Base-by-base conservation (phyloP, 2,329 filamentous ascomycete species). In the Stromatinia cepivora region DNA sequence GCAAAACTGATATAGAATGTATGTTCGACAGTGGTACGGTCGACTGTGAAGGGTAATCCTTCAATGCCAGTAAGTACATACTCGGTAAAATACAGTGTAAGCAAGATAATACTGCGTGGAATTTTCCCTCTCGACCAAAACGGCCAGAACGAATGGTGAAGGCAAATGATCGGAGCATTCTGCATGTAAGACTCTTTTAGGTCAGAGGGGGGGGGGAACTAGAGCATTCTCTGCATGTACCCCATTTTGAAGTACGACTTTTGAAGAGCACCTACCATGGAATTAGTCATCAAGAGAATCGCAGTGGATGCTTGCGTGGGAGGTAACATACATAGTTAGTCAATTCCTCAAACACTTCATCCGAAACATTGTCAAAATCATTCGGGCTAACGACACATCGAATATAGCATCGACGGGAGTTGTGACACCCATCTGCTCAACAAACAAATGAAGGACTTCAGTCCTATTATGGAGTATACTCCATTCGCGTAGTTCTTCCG, bases 31-130 rank as follows among this genome's bases (percentile, higher is more conserved):
- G 0, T 15, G 4, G 11, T 1, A 15, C 1, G 2, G 1, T 3
- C 2, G 22, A 0, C 3, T 1, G n/a, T 1, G 22, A 11, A 1
- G 4, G 8, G 0, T 46, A 1, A 3, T 8, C 15, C 1, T 8
- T 8, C 5, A 6, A 22, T 8, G 2, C 4, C 45, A 7, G 1
- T 46, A 20, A 20, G 5, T 46, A 0, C 5, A 7, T 15, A 5
- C 28, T 54, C 7, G 3, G 31, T 0, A 54, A 54, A 17, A 34
- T 10, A 56, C 4, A 34, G 22, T n/a, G 10, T 17, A 10, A 56
- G 20, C 22, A 56, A 36, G 6, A 36, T 0, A 13, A 36, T n/a
- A 36, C 20, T 56, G 4, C 53, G 31, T 36, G 31, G 10, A n/a
- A 36, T 15, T 46, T 46, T 20, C 15, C 17, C 45, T 15, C 17